These are phyloP conservation scores for Alternaria triticina DNA, from an alignment of 2,329 filamentous ascomycete genomes.

Conservation along the genomic window DNA sequence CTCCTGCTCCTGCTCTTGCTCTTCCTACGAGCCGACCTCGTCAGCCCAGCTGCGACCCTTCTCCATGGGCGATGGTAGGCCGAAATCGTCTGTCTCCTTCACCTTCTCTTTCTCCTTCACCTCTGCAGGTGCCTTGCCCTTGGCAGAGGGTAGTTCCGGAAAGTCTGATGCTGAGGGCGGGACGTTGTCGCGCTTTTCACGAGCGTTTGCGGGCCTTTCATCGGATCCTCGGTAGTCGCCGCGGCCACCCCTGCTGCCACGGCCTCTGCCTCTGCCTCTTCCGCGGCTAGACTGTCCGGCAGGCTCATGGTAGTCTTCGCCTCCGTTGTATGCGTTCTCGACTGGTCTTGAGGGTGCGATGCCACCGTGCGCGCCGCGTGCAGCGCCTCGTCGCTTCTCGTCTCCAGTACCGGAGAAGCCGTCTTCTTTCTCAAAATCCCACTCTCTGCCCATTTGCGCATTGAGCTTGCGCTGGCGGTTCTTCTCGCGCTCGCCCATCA, in stretches of 20 bases:
- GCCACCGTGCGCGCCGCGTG: slow-evolving; percentile 60
- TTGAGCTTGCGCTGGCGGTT: slow-evolving; percentile 66
- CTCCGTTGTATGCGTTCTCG: slow-evolving; percentile 23
- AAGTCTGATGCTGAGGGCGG: slow-evolving; percentile 54
- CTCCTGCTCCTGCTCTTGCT: slow-evolving; percentile 9
- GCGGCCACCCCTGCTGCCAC: slow-evolving; percentile 43
- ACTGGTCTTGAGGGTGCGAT: slow-evolving; percentile 47
- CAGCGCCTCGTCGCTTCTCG: slow-evolving; percentile 52
- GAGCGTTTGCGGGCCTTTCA: slow-evolving; percentile 8
- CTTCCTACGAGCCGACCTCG: slow-evolving; percentile 46
- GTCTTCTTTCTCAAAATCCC: slow-evolving; percentile 69
- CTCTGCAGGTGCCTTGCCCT: slow-evolving; percentile 26
- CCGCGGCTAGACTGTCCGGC: slow-evolving; percentile 24
- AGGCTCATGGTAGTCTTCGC: slow-evolving; percentile 23
- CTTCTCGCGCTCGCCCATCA: slow-evolving; percentile 68
- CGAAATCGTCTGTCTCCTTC: slow-evolving; percentile 38
- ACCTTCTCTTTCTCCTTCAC: neutral
- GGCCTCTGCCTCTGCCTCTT: slow-evolving; percentile 43
- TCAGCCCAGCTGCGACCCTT: slow-evolving; percentile 54
- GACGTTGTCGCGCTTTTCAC: slow-evolving; percentile 24
- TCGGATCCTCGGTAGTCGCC: slow-evolving; percentile 26
- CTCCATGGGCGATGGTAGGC: slow-evolving; percentile 35
- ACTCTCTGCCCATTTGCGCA: slow-evolving; percentile 64
- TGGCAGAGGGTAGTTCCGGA: slow-evolving; percentile 49
- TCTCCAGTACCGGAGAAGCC: slow-evolving; percentile 55